phyloP scores from a whole-genome alignment of 176 grass and related monocot genomes.

The Themeda triandra region DNA sequence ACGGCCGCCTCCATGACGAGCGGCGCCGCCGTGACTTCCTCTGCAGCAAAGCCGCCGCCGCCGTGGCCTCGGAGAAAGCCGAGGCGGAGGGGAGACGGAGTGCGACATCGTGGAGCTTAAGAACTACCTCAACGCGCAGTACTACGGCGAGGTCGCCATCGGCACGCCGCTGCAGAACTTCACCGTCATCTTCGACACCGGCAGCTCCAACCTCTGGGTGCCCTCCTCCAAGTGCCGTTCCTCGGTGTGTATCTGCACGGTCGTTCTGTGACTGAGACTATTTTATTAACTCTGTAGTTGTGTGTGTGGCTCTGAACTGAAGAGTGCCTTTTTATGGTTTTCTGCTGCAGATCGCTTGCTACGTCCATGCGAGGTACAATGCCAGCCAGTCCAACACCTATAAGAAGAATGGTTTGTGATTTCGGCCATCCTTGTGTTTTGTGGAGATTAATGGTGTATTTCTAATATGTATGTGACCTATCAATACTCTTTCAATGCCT shows the following conservation, averaged over 20 bases:
- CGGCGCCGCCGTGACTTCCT: constrained; percentile 48
- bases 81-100: constrained; percentile 18
- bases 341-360: constrained; percentile 69
- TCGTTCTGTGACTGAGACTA: background rate
- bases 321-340: background rate
- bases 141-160: constrained; percentile 70
- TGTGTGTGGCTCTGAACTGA: background rate
- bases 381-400: constrained; percentile 60
- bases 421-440: background rate
- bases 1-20: constrained; percentile 8
- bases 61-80: background rate
- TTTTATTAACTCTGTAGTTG: background rate
- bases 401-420: constrained; percentile 56
- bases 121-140: constrained; percentile 91
- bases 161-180: constrained; percentile 79
- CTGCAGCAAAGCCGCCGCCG: background rate
- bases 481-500: too few species aligned
- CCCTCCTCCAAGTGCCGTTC: constrained; percentile 84
- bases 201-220: constrained; percentile 93
- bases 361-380: constrained; percentile 67
- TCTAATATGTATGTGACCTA: background rate
- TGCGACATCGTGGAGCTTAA: constrained; percentile 59
- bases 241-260: constrained; percentile 56
- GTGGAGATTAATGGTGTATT: background rate
- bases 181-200: constrained; percentile 88